Evolutionary conservation across 2,329 filamentous ascomycete genomes (phyloP).

Genomic region (Xylariaceae sp.): DNA sequence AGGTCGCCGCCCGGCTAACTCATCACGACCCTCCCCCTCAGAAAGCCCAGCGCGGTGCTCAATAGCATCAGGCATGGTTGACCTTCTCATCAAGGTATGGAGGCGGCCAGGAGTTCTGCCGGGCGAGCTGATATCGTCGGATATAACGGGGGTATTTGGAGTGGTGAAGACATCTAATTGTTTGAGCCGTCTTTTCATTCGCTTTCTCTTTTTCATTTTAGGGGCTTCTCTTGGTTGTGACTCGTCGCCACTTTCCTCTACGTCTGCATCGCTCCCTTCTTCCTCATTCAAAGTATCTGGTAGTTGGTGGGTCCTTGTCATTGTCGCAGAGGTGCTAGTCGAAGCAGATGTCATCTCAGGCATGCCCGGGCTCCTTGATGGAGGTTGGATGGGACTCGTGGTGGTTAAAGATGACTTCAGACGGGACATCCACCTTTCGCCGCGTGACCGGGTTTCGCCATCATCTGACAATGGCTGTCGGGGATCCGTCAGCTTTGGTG

Average conservation of each 20-base stretch:
- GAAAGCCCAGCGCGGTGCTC: constrained; percentile 64
- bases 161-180: constrained; percentile 55
- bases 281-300: constrained; percentile 48
- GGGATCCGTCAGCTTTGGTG: constrained; percentile 45
- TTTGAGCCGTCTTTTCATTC: constrained; percentile 54
- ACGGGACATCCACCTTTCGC: constrained; percentile 71
- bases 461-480: constrained; percentile 66
- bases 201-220: constrained; percentile 61
- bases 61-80: constrained; percentile 60
- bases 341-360: constrained; percentile 36
- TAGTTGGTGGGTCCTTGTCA: constrained; percentile 41
- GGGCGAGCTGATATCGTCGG: constrained; percentile 39
- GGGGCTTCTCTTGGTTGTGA: constrained; percentile 41
- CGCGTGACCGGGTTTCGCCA: constrained; percentile 58
- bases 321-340: constrained; percentile 45
- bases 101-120: constrained; percentile 43
- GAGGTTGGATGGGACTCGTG: constrained; percentile 43
- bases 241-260: constrained; percentile 83
- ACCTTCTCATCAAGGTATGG: constrained; percentile 57
- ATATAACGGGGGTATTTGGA: constrained; percentile 59
- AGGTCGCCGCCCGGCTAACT: constrained; percentile 47
- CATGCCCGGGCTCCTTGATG: constrained; percentile 37
- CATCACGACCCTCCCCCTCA: constrained; percentile 69
- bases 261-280: constrained; percentile 70
- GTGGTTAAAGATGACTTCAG: constrained; percentile 66